A percentile compares a stretch with the other conserved stretches of the same genome.
Evolutionary conservation across 2,329 filamentous ascomycete species (phyloP).

Genomic region (Aureobasidium leucospermi): DNA sequence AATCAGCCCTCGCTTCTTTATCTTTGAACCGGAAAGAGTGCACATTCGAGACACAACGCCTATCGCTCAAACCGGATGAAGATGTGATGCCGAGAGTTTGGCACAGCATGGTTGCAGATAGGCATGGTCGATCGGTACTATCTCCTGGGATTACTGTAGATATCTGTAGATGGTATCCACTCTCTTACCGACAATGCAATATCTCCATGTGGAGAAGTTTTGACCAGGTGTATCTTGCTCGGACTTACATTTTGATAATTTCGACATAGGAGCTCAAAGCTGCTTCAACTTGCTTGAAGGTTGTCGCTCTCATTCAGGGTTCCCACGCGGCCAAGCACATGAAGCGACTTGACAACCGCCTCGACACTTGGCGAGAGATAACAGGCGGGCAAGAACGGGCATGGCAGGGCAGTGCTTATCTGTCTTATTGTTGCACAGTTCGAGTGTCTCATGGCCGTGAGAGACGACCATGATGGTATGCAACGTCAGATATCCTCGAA

Average conservation of each 20-base stretch:
- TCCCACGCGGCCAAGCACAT: neutral
- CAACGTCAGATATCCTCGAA: neutral
- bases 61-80: neutral
- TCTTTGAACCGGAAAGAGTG: neutral
- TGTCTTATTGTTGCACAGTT: neutral
- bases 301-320: neutral
- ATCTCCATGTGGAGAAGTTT: no score
- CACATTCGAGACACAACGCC: neutral
- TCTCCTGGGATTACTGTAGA: neutral
- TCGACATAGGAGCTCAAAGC: no score
- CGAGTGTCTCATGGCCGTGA: no score
- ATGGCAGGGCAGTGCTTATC: neutral
- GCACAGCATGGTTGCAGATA: neutral
- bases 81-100: neutral
- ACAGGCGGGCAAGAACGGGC: neutral
- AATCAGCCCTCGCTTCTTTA: neutral
- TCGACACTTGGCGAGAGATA: neutral
- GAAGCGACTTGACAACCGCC: neutral
- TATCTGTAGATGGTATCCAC: no score
- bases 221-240: no score
- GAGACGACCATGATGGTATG: no score
- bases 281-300: neutral
- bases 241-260: no score
- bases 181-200: no score
- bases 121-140: neutral